Evolutionary conservation across 345 rosid species (phyloP), one percentile per base, ranked within the genome.

Genomic region (Moricandia arvensis): DNA sequence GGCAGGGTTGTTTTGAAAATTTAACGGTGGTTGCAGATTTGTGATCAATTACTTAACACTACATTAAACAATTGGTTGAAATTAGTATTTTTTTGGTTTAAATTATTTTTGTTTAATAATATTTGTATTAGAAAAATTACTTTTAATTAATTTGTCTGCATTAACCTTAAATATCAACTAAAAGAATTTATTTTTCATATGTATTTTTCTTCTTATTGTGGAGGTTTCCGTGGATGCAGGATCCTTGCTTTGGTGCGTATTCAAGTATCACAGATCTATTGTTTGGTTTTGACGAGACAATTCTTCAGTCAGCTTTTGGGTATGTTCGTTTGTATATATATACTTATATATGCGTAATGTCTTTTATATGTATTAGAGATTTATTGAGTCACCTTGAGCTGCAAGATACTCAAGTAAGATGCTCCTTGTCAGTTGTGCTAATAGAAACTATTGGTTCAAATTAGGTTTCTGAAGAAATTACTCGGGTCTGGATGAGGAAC

Each of bases 261-360:
- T 88, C 96, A 3, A 86, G 92, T 67, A 62, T 92, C 27, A 80
- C 78, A 0, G 88, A 90, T 72, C 74, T 92, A 62, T 67, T 95
- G 69, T 83, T 82, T 16, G 96, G 96, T 38, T 92, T 95, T 73
- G 90, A 89, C 72, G 60, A 59, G 31, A 81, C 72, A 76, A 78
- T 88, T 24, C 89, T 90, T 35, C 85, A 83, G 60, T 76, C 86
- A 71, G 90, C 96, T 66, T 90, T 95, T 69, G 85, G 91, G 97
- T 87, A 83, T 60, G 63, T 5, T 30, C 31, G 31, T 30, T 3
- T 30, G 31, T 30, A 58, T 27, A 27, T n/a, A n/a, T n/a, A n/a
- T n/a, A n/a, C n/a, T n/a, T n/a, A n/a, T 57, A 13, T 58, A 3
- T 54, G 10, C 8, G 8, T 18, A 8, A 4, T 31, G 31, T 60